These are phyloP conservation scores for Neurospora sp. DNA, from an alignment of 495 filamentous ascomycete genomes.

Conservation along the genomic window DNA sequence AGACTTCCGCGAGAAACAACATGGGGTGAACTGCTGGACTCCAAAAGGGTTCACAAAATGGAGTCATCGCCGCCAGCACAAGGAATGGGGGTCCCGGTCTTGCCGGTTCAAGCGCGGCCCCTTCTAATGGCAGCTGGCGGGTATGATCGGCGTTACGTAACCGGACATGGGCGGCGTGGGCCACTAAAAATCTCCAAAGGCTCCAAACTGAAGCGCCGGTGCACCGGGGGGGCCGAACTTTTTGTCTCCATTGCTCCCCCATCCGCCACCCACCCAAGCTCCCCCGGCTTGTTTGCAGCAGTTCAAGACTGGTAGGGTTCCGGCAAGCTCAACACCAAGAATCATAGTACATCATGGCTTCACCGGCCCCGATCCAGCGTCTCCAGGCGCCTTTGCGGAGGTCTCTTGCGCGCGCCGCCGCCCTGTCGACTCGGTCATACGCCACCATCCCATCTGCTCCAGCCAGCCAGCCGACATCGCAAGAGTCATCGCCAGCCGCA, in stretches of 20 bases:
- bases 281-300: neutral
- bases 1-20: neutral
- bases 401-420: constrained; percentile 16
- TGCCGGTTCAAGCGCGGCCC: neutral
- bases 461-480: constrained; percentile 5
- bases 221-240: constrained; percentile 4
- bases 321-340: neutral
- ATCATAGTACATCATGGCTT: constrained; percentile 14
- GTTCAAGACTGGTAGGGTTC: neutral
- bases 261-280: neutral
- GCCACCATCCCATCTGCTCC: constrained; percentile 20
- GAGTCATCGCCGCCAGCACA: neutral
- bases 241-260: constrained; percentile 2
- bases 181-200: constrained; percentile 2
- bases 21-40: neutral
- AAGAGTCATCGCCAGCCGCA: constrained; percentile 2
- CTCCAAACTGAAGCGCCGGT: neutral
- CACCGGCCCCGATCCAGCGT: constrained; percentile 19
- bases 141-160: constrained; percentile 16
- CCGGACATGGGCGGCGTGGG: constrained; percentile 1
- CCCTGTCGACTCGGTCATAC: constrained; percentile 14
- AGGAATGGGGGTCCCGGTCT: neutral
- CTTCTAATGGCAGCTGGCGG: constrained; percentile 2
- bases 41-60: neutral
- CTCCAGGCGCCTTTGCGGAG: constrained; percentile 23